These are phyloP conservation scores for Beta macrorhiza DNA, from an alignment of 179 eudicot genomes.

Conservation along the genomic window DNA sequence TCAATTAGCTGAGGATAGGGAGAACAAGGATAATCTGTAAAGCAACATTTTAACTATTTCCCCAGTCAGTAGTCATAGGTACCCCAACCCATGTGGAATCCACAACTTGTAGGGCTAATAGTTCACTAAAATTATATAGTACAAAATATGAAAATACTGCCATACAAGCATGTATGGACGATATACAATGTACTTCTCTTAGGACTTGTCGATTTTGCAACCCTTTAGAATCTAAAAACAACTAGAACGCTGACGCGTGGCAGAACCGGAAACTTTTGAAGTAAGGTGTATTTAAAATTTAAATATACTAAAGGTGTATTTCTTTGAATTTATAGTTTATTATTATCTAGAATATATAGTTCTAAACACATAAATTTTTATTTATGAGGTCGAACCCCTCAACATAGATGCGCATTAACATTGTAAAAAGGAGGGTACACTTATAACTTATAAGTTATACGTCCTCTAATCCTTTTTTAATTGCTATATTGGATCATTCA, in stretches of 20 bases:
- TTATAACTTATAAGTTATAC: too few species aligned
- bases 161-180: constrained; percentile 13
- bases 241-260: neutral
- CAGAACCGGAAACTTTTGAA: neutral
- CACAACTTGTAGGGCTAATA: constrained; percentile 20
- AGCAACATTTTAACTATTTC: constrained; percentile 8
- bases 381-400: too few species aligned
- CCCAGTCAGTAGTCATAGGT: neutral
- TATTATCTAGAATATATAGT: too few species aligned
- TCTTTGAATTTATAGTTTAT: too few species aligned
- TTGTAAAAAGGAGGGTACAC: too few species aligned
- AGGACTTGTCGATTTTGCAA: neutral
- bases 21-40: constrained; percentile 21
- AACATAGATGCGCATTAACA: too few species aligned
- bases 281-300: neutral
- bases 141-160: neutral
- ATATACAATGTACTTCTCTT: neutral
- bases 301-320: neutral
- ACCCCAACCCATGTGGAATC: constrained; percentile 26
- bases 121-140: constrained; percentile 17
- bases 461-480: too few species aligned
- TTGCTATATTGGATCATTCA: too few species aligned
- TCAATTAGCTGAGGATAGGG: constrained; percentile 5
- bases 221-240: constrained; percentile 6
- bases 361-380: too few species aligned